Base-by-base conservation (phyloP, 805 yeast species). In the Candida oleophila region DNA sequence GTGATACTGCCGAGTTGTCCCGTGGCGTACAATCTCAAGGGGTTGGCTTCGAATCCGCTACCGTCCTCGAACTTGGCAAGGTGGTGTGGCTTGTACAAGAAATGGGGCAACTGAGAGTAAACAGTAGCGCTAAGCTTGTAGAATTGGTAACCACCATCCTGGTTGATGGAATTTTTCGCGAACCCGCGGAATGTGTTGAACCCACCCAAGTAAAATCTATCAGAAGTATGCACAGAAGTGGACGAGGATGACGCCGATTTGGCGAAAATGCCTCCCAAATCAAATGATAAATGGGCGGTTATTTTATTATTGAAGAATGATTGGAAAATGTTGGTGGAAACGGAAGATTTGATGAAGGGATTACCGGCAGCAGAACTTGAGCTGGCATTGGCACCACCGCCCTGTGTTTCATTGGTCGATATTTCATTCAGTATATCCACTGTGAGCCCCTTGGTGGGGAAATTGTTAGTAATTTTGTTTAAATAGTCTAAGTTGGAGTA, bases 191-290 rank as follows among this genome's bases (percentile, higher is more conserved):
- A 80, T 45, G 84, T 85, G 45, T 82, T 77, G 12, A 83, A 78
- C 0, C 96, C 97, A 15, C 97, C 96, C 39, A 87, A 71, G 57
- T 83, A 88, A 61, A 91, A 92, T 52, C 87, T 77, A 63, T 92
- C 99, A 59, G 84, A 77, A 25, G 84, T 59, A 56, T 87, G 91
- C 1, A 87, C 66, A 45, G 67, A 52, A 19, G 48, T 46, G 9
- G 36, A 12, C 11, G 50, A 43, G 51, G 32, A 4, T 4, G 36
- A 33, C 4, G 39, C 16, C 4, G 22, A 19, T 16, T 76, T 59
- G 45, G 78, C 69, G 47, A 70, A 65, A 22, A 88, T 68, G 46
- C 73, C 71, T 3, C 96, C 96, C 35, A 78, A 68, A 39, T 76
- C 76, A 3, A 74, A 56, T 1, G 79, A 66, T 1, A 78, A 52